Evolutionary conservation across 2,329 filamentous ascomycete species (phyloP), one percentile per base, ranked within the genome.

Genomic region (Remersonia thermophila): DNA sequence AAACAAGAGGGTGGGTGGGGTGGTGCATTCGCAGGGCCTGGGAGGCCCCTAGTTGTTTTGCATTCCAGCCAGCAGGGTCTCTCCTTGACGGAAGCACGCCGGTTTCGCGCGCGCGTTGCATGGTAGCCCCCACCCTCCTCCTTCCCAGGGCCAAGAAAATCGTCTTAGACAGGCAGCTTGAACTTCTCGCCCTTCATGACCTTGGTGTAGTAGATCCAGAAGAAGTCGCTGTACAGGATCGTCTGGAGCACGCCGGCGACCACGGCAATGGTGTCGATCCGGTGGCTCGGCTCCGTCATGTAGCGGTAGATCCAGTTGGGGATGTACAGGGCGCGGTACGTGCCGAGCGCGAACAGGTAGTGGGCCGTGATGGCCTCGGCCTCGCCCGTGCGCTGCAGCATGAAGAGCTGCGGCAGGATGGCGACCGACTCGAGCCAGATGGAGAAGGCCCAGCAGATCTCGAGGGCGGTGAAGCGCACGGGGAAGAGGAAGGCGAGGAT

Each of bases 141-240:
- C n/a, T n/a, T n/a, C n/a, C n/a, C n/a, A n/a, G n/a, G n/a, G n/a
- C n/a, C n/a, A n/a, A n/a, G n/a, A n/a, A n/a, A n/a, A n/a, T n/a
- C n/a, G n/a, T n/a, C n/a, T 67, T 74, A 89, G 47, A 89, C 83
- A 2, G 83, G 83, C 40, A 89, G 67, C 60, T 85, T 83, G 60
- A 89, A 89, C 66, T 84, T 87, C 69, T 84, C 83, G 50, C 83
- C 83, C 67, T 87, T 84, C 62, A 87, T 66, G 32, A 89, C 80
- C 77, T 95, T 96, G 41, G 81, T 94, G 65, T 95, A 98, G 67
- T 98, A 98, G 54, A 98, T 89, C 71, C 87, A 98, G 73, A 98
- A 98, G 67, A 98, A 98, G 65, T 98, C 91, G 45, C 85, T 93
- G 67, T 98, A 98, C 40, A 98, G 69, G 33, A 98, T 64, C 1